Evolutionary conservation across 306 rosid species (phyloP), one percentile per base, ranked within the genome.

Genomic region (Hippophae gyantsensis): DNA sequence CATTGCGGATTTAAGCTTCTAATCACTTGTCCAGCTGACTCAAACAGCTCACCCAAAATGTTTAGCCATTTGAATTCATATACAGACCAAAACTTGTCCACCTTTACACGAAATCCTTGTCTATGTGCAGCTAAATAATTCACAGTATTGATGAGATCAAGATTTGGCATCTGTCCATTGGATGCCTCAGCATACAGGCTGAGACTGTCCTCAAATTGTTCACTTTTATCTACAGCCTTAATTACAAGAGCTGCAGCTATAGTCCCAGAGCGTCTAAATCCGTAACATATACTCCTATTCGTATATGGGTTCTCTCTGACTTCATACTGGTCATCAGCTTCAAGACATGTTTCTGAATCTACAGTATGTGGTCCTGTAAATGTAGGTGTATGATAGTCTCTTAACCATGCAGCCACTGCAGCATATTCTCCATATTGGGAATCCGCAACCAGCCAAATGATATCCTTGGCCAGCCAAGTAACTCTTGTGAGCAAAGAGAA

Each of bases 101-200:
- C 87, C 73, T 85, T 85, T 55, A 80, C 78, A 69, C 71, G 76
- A 69, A 92, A 76, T 62, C 96, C 93, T 66, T 82, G 96, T 79
- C 84, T 83, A 72, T 92, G 92, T 42, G 82, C 93, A 2, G 96
- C 93, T 60, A 88, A 69, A 74, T 83, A 83, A 70, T 85, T 88
- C 57, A 92, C 96, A 9, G 84, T 73, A 82, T 92, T 92, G 79
- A 92, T 80, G 62, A 92, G 95, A 74, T 92, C 98, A 25, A 92
- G 95, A 71, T 88, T 92, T 58, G 95, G 96, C 96, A 92, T 92
- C 83, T 88, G 93, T 41, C 98, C 96, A 5, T 92, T 92, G 45
- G 98, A 85, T 44, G 93, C 89, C 79, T 92, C 98, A 8, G 98
- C 93, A 74, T 81, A 83, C 61, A 88, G 72, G 72, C 75, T 71